A percentile compares a stretch with the other conserved stretches of the same genome.
These are phyloP conservation scores for Backusella psychrophila DNA, from an alignment of 192 early-diverging fungal species.

Conservation along the genomic window DNA sequence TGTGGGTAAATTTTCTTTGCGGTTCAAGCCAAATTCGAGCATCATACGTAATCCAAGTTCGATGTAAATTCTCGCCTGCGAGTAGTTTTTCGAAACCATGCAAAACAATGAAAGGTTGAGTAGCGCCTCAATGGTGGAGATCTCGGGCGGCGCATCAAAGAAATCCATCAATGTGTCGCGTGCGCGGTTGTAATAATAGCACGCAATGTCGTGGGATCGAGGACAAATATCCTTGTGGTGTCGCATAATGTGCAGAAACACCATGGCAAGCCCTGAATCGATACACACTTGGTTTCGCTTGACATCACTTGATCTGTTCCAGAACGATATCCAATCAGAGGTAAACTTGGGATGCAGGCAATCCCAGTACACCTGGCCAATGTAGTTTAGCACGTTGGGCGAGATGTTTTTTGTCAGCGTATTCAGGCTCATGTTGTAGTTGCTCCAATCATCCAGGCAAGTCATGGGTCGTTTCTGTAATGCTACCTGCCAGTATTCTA, in stretches of 20 bases:
- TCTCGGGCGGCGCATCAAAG: slow-evolving; percentile 32
- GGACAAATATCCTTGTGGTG: slow-evolving; percentile 31
- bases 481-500: slow-evolving; percentile 26
- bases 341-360: slow-evolving; percentile 36
- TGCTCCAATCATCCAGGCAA: slow-evolving; percentile 5
- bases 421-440: slow-evolving; percentile 12
- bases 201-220: slow-evolving; percentile 21
- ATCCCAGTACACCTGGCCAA: slow-evolving; percentile 36
- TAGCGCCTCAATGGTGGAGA: slow-evolving; percentile 33
- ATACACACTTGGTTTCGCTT: slow-evolving; percentile 35
- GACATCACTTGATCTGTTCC: slow-evolving; percentile 31
- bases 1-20: slow-evolving; percentile 9
- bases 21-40: slow-evolving; percentile 33
- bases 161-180: slow-evolving; percentile 31
- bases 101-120: slow-evolving; percentile 35
- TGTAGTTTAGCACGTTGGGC: slow-evolving; percentile 24
- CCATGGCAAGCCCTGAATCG: slow-evolving; percentile 34
- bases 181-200: slow-evolving; percentile 29
- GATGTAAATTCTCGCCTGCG: slow-evolving; percentile 37
- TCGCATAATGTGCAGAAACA: slow-evolving; percentile 35
- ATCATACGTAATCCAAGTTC: slow-evolving; percentile 36
- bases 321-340: slow-evolving; percentile 30
- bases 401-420: slow-evolving; percentile 26
- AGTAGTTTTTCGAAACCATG: slow-evolving; percentile 27
- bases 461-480: slow-evolving; percentile 11